These are phyloP conservation scores for Sugiyamaella chiloensis DNA, from an alignment of 805 yeast species.

Conservation along the genomic window DNA sequence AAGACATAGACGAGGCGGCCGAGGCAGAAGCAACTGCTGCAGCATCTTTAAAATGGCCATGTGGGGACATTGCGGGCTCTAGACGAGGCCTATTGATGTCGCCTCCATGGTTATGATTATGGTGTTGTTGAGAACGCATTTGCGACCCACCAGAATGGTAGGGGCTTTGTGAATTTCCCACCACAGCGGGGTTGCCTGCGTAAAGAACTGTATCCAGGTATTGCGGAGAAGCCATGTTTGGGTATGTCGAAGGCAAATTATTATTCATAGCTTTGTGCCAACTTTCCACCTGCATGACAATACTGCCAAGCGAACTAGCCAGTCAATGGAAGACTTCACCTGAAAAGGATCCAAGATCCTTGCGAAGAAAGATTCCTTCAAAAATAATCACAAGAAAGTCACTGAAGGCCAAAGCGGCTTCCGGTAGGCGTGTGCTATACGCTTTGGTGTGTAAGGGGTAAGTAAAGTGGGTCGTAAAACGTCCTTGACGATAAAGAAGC, in stretches of 20 bases:
- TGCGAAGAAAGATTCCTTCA: too few species aligned
- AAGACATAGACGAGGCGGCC: neutral
- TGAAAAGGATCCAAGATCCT: too few species aligned
- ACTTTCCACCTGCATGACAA: too few species aligned
- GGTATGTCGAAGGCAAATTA: neutral
- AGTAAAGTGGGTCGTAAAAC: too few species aligned
- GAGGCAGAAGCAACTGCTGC: neutral
- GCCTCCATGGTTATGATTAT: neutral
- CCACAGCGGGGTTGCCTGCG: neutral
- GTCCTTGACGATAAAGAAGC: too few species aligned
- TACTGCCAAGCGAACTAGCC: too few species aligned
- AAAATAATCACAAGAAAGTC: too few species aligned
- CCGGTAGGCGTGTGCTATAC: too few species aligned
- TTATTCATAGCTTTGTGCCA: constrained; percentile 2
- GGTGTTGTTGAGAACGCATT: neutral
- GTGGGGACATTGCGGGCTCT: constrained; percentile 2
- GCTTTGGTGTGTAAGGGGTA: too few species aligned
- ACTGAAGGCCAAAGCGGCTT: too few species aligned
- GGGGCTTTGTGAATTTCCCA: neutral
- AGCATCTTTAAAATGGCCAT: neutral
- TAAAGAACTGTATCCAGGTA: neutral
- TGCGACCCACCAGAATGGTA: neutral
- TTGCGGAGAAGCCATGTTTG: neutral
- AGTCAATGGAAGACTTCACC: too few species aligned
- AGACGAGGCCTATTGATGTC: constrained; percentile 4